Base-by-base conservation (phyloP, 768 basidiomycete genomes). In the Infundibulicybe gibba region DNA sequence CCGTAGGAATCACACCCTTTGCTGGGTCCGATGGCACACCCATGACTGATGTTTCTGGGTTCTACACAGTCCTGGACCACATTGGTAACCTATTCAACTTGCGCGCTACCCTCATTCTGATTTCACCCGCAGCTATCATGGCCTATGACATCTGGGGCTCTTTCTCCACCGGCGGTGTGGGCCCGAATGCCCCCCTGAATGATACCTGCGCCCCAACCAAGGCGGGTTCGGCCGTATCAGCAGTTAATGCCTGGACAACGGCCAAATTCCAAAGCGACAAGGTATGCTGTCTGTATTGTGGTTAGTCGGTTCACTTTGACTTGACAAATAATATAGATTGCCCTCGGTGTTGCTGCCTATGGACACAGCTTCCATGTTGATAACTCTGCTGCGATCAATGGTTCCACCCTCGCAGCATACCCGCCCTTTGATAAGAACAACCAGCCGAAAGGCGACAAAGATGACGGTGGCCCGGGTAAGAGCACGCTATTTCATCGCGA, bases 171-270 rank as follows among this genome's bases (percentile, higher is more conserved):
- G 55, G 75, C 47, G 67, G 75, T 50, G 69, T 81, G 42, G 93
- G 91, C 3, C 84, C 94, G 4, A 94, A 97, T 61, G 83, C 93
- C 0, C 93, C 94, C 4, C 76, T 95, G 15, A 65, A 77, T 31
- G 83, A 92, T 64, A 67, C 76, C 0, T 94, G 93, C 58, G 77
- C 80, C 0, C 54, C 63, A 2, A 65, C 74, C 38, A 80, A 85
- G 51, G 65, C 71, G 25, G 90, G 89, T 8, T 91, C 90, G 47
- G 91, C 81, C 6, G 70, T 74, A n/a, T 76, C 77, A 15, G 85
- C 88, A 8, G 74, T 97, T 33, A 57, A 70, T 11, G 75, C 77
- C 4, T 95, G 93, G 94, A 79, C 72, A 0, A 53, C 52, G 0
- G 92, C 92, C n/a, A 81, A 81, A 16, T 81, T 97, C 70, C 87